These are phyloP conservation scores for Chaetomiaceae sp. DNA, from an alignment of 2,329 filamentous ascomycete genomes.

Conservation along the genomic window DNA sequence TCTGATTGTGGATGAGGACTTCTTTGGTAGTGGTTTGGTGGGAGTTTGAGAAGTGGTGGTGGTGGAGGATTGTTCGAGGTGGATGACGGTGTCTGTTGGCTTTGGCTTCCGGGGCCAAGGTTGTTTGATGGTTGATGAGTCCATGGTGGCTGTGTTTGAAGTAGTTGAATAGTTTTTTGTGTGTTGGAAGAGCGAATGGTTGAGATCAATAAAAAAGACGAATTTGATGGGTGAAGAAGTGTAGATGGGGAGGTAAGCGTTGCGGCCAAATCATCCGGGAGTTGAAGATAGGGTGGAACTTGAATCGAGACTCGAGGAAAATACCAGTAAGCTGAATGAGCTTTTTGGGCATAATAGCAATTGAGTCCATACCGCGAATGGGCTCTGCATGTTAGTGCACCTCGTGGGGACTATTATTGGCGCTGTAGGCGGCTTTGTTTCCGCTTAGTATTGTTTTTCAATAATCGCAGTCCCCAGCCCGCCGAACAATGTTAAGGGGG, in stretches of 20 bases:
- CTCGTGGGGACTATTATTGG: conserved; percentile 1
- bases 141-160: background rate
- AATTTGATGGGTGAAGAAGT: background rate
- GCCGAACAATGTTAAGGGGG: conserved; percentile 24
- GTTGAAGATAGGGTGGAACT: background rate
- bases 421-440: conserved; percentile 19
- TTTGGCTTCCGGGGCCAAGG: background rate
- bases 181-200: background rate
- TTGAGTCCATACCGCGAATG: background rate
- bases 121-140: background rate
- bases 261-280: background rate
- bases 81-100: conserved; percentile 1
- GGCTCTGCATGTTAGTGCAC: background rate
- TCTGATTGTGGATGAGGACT: conserved; percentile 22
- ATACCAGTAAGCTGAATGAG: background rate
- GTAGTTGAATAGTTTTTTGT: background rate
- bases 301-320: background rate
- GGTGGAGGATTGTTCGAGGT: background rate
- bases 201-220: background rate
- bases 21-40: background rate
- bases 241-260: too few species aligned
- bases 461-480: background rate
- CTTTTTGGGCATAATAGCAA: background rate
- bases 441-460: conserved; percentile 25
- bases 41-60: background rate